Evolutionary conservation across 257 asterid species (phyloP), one percentile per base, ranked within the genome.

Genomic region (Solanum bulbocastanum): DNA sequence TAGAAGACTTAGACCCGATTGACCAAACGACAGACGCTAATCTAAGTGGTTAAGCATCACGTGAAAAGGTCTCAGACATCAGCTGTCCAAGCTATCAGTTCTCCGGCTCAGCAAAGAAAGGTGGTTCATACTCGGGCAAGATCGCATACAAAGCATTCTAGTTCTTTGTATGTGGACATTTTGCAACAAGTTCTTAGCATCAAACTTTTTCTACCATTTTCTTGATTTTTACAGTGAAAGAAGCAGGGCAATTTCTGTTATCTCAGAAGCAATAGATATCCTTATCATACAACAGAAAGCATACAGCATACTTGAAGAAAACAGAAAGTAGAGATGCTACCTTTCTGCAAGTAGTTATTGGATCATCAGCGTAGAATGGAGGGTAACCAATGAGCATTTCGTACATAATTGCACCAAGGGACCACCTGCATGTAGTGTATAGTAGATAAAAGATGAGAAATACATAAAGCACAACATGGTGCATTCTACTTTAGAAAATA

Each of bases 371-470:
- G 49, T 90, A 92, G 79, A 92, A 92, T 44, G 94, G 94, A 30
- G 94, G 94, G 86, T 92, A 92, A 30, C 94, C 94, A 84, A 92
- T 58, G 79, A 92, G 94, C 94, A 92, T 92, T 91, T 92, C 93
- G 83, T 92, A 92, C 94, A 91, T 87, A 76, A 92, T 92, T 65
- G 94, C 94, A 73, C 94, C 94, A 83, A 92, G 93, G 6, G 94
- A 92, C 94, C 93, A 92, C 94, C 94, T 91, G 92, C 73, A 84
- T 30, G 86, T 15, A 89, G 79, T 84, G 78, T 69, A 89, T 69
- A 88, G 85, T 73, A 13, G 35, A 82, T 86, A 88, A 84, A 71
- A 69, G 88, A 69, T 13, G 71, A 72, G 32, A 58, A 83, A 86
- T 8, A 40, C 22, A 69, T 86, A 84, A 56, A 86, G 20, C 79